Evolutionary conservation across 176 grass and related monocot genomes (phyloP), one percentile per base, ranked within the genome.

Genomic region (Oryza nivara): DNA sequence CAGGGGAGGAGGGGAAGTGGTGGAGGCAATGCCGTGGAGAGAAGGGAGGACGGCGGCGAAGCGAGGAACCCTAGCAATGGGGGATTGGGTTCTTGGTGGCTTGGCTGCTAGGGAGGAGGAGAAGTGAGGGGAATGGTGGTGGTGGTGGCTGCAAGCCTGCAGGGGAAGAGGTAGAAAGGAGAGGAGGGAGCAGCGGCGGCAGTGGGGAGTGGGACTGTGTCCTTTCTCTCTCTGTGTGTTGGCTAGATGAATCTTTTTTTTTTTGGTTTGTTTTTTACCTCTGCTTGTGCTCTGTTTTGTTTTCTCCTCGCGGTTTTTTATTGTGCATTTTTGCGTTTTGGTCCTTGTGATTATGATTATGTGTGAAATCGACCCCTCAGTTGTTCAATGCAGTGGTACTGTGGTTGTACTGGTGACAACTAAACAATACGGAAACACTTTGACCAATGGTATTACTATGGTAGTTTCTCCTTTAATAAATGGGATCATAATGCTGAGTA

Each of bases 11-110:
- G 54, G 54, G 54, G 14, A 68, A 23, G 65, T 69, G 56, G 73
- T 73, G 56, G 74, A 83, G 4, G 68, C 69, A 48, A 70, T 82
- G 80, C 22, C 10, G 5, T 14, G 58, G 41, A 35, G 51, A 12
- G n/a, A 26, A 70, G 41, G 38, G 23, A 12, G 48, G 7, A 41
- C 7, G 68, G 74, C 38, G 84, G 84, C 74, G 9, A 32, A 32
- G 54, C 17, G 52, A 17, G 64, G 69, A 90, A 75, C 75, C 89
- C 89, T 87, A 90, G 80, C 75, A 80, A 84, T 79, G 63, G 78
- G 73, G 73, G 5, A 41, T 41, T 56, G 68, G 48, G 35, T 30
- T 36, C 56, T 74, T 52, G 49, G 12, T 56, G 16, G 16, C 51
- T 56, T 58, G 46, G 77, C 22, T 38, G 85, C 43, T 26, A 9